Base-by-base conservation (phyloP, 495 filamentous ascomycete genomes). In the Penicillium egyptiacum region DNA sequence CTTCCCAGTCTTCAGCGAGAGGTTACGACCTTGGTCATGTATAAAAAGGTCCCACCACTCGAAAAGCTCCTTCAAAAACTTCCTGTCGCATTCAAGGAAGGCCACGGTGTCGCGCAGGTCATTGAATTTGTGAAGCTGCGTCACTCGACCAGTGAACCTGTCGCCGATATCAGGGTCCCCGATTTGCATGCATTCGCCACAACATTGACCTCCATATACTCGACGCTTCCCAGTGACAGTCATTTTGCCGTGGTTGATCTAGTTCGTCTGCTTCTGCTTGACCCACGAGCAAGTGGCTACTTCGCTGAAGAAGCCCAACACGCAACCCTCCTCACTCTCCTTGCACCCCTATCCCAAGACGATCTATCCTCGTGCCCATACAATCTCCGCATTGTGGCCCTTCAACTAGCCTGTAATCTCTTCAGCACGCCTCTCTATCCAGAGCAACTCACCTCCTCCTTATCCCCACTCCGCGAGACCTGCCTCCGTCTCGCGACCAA, bases 201-300 rank as follows among this genome's bases (percentile, higher is more conserved):
- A 11, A 68, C 71, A 39, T 50, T 79, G 28, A 64, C 70, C 51
- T 66, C 68, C 30, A 59, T 56, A 23, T 63, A 68, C 42, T 28
- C 56, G 16, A 60, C 61, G 1, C 65, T 77, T 19, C 69, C 75
- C 1, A 55, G 39, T 4, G 74, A 71, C 65, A 43, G 85, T 84
- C 57, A 75, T 72, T 98, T 97, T 66, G 83, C 93, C 4, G 72
- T 92, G 3, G 80, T 95, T 37, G 94, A 97, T 63, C 81, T 98
- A 19, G 76, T 94, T 51, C 83, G 94, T 9, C 79, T 88, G 53
- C 82, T 88, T 9, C 82, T 95, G 43, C 77, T 88, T 6, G 93
- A 98, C 61, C 78, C 86, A 22, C 83, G 94, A n/a, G 77, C 96
- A n/a, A 89, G 88, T 62, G 86, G 89, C 55, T 94, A 84, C 72